These are phyloP conservation scores for Flammula alnicola DNA, from an alignment of 1,284 basidiomycete genomes.

Conservation along the genomic window DNA sequence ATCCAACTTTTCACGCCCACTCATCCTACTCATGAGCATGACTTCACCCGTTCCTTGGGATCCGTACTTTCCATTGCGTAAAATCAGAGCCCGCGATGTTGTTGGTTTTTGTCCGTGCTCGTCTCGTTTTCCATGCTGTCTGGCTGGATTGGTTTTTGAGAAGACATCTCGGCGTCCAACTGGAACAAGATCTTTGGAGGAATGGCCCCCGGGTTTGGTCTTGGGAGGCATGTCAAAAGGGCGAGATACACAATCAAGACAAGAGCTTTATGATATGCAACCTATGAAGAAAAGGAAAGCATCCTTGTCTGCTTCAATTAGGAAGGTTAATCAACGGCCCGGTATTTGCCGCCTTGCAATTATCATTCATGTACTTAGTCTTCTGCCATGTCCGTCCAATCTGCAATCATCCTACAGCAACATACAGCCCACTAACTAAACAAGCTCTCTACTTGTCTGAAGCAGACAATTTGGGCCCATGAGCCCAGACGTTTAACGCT, in stretches of 20 bases:
- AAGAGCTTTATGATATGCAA: no score
- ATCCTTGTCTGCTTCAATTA: no score
- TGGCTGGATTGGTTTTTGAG: conserved; percentile 29
- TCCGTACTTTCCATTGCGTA: conserved; percentile 76
- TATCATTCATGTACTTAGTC: neutral
- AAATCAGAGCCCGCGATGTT: conserved; percentile 69
- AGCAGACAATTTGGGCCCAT: no score
- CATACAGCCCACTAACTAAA: no score
- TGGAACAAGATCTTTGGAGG: conserved; percentile 52
- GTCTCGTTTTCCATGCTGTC: conserved; percentile 44
- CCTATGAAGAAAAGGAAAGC: no score
- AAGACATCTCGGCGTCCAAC: conserved; percentile 59
- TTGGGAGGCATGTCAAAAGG: conserved; percentile 39
- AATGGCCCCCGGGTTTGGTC: conserved; percentile 29
- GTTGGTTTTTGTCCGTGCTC: conserved; percentile 52
- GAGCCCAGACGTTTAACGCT: no score
- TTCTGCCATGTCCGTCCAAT: neutral
- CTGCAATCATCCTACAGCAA: no score
- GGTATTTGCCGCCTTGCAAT: conserved; percentile 1
- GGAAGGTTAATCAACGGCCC: conserved; percentile 21
- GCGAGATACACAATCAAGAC: no score
- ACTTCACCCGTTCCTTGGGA: conserved; percentile 72
- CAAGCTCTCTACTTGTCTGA: no score
- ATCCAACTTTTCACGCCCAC: conserved; percentile 78
- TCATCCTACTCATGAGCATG: conserved; percentile 57